Evolutionary conservation across 176 grass and related monocot genomes (phyloP).

Genomic region (Eragrostis nindensis): DNA sequence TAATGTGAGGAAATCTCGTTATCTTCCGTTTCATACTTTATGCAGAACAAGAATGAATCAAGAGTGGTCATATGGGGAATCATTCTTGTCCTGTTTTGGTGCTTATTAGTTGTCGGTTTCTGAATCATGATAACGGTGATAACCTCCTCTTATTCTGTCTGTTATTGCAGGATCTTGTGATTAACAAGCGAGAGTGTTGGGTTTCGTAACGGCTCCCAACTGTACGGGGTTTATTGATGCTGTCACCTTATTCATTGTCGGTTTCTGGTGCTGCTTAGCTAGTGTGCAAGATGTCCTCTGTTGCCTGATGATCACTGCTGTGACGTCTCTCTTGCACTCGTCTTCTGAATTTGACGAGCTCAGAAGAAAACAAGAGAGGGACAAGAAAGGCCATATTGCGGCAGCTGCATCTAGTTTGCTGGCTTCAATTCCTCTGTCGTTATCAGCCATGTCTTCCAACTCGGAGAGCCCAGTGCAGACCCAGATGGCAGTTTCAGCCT

Average conservation of each 20-base stretch:
- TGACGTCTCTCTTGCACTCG: constrained; percentile 21
- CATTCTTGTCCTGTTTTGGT: constrained; percentile 20
- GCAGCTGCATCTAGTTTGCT: constrained; percentile 23
- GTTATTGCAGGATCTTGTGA: constrained; percentile 38
- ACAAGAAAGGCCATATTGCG: constrained; percentile 21
- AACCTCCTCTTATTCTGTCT: constrained; percentile 41
- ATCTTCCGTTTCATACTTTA: constrained; percentile 21
- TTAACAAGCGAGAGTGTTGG: constrained; percentile 6
- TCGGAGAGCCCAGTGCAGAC: constrained; percentile 74
- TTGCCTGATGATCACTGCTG: constrained; percentile 44
- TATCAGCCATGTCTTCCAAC: constrained; percentile 54
- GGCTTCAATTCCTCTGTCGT: not conserved
- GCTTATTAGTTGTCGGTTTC: constrained; percentile 20
- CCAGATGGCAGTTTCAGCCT: constrained; percentile 69
- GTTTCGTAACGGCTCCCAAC: not conserved
- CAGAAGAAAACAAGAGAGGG: constrained; percentile 46
- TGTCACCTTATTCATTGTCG: not conserved
- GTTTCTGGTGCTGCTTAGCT: constrained; percentile 25
- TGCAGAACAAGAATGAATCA: constrained; percentile 5
- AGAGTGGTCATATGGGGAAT: not conserved
- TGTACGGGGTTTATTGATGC: constrained; percentile 14
- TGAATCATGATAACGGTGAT: constrained; percentile 1
- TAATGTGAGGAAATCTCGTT: constrained; percentile 29
- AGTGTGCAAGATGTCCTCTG: constrained; percentile 36
- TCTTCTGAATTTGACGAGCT: constrained; percentile 40